Conservation (phyloP, 345 rosid genomes). For the Carallia brachiata region DNA sequence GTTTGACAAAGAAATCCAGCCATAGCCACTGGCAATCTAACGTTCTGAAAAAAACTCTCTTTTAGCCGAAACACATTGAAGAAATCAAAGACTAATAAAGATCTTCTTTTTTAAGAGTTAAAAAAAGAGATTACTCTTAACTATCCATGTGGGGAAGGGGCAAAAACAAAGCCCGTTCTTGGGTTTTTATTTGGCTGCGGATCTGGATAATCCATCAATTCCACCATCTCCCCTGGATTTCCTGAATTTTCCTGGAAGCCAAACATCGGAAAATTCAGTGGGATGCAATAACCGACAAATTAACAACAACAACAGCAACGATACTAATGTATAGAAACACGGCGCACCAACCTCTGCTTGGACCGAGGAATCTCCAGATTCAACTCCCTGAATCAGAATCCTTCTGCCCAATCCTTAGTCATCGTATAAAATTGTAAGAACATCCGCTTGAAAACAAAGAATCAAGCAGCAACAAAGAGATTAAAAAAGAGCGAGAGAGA, state of each 20-base stretch:
- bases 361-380: slow-evolving; percentile 22
- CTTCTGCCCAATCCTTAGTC: slow-evolving; percentile 32
- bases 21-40: too few species aligned
- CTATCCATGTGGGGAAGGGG: slow-evolving; percentile 41
- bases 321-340: neutral
- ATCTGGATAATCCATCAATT: slow-evolving; percentile 43
- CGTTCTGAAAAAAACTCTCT: too few species aligned
- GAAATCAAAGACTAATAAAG: neutral
- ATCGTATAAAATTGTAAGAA: neutral
- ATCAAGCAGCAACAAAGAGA: neutral
- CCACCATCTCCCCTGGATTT: slow-evolving; percentile 32
- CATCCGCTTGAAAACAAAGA: neutral
- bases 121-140: neutral
- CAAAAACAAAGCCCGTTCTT: slow-evolving; percentile 31
- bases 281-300: neutral
- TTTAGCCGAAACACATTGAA: neutral
- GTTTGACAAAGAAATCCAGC: too few species aligned
- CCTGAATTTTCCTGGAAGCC: slow-evolving; percentile 35
- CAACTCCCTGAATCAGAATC: slow-evolving; percentile 28
- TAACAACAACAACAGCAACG: neutral
- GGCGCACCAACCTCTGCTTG: slow-evolving; percentile 25
- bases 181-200: slow-evolving; percentile 51
- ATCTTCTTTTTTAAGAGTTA: neutral
- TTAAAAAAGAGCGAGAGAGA: too few species aligned
- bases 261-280: neutral